A percentile compares a stretch with the other conserved stretches of the same genome.
These are phyloP conservation scores for Eudorina sp. DNA, from an alignment of 139 green algal genomes.

Conservation along the genomic window DNA sequence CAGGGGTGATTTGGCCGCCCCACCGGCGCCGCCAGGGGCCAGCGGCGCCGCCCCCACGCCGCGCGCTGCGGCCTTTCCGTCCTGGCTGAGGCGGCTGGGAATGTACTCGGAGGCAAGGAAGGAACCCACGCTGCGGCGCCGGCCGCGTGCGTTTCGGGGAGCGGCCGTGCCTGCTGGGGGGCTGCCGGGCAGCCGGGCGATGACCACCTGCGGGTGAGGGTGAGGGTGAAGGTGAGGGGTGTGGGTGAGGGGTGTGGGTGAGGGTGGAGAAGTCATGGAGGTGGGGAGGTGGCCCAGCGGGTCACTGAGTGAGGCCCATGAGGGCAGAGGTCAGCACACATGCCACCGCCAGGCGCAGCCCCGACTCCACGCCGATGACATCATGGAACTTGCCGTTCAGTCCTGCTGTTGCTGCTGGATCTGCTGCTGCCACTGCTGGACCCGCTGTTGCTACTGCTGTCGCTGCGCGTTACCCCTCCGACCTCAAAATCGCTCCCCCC, in stretches of 20 bases:
- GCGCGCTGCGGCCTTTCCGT: background rate
- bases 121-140: background rate
- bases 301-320: background rate
- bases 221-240: too few species aligned
- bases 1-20: too few species aligned
- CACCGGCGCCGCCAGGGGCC: too few species aligned
- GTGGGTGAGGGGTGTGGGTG: too few species aligned
- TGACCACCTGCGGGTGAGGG: background rate
- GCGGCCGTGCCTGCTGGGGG: background rate
- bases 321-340: too few species aligned
- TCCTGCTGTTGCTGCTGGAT: too few species aligned
- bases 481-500: too few species aligned
- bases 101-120: background rate
- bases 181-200: background rate
- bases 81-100: conserved; percentile 39
- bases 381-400: too few species aligned
- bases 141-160: background rate
- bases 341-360: background rate
- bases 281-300: background rate
- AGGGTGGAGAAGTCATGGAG: background rate
- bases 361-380: background rate
- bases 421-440: too few species aligned
- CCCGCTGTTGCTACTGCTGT: too few species aligned
- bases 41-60: background rate
- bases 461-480: too few species aligned